Evolutionary conservation across 2,329 filamentous ascomycete genomes (phyloP), one percentile per base, ranked within the genome.

Genomic region (Alternaria angustiovoidea): DNA sequence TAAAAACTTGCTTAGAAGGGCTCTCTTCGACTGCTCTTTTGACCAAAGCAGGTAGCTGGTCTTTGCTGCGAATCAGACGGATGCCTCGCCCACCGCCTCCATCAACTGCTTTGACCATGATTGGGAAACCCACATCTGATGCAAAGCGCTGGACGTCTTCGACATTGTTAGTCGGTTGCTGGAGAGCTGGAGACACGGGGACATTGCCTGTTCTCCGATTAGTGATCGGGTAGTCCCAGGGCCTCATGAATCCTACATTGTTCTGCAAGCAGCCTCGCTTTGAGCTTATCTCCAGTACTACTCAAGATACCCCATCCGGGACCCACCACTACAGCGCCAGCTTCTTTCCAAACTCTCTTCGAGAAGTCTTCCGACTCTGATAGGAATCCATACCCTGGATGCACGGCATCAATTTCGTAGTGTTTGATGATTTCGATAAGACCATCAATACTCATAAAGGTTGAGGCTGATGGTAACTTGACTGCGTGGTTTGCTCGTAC

Each of bases 91-190:
- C 87, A 3, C 87, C 87, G 14, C 87, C 87, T 2, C 87, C 87
- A 70, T 88, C 87, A 4, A 88, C 84, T n/a, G 87, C 87, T 68
- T 89, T 89, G 44, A 89, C 78, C 84, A 88, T 87, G 43, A 88
- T 79, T 0, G 86, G 86, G 44, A 83, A 84, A 1, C 84, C 84
- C 14, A 81, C 77, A 22, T 76, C 48, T 3, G 70, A 83, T 74
- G 91, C 93, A 68, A 94, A 94, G 0, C 54, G 43, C 4, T 75
- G 71, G 5, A 86, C 80, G 5, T 82, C 77, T 26, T 79, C 74
- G 1, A 83, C 64, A 16, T 72, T 73, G 8, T 73, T 76, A 0
- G 84, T 85, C 0, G 85, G 79, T 0, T 68, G 74, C 5, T 70
- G 73, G 57, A 86, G 76, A 4, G 84, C 85, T 26, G 82, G 81